Percentiles rank a stretch among this genome's conserved stretches.
phyloP scores from a whole-genome alignment of 768 basidiomycete species.

The Lactarius evosmus region DNA sequence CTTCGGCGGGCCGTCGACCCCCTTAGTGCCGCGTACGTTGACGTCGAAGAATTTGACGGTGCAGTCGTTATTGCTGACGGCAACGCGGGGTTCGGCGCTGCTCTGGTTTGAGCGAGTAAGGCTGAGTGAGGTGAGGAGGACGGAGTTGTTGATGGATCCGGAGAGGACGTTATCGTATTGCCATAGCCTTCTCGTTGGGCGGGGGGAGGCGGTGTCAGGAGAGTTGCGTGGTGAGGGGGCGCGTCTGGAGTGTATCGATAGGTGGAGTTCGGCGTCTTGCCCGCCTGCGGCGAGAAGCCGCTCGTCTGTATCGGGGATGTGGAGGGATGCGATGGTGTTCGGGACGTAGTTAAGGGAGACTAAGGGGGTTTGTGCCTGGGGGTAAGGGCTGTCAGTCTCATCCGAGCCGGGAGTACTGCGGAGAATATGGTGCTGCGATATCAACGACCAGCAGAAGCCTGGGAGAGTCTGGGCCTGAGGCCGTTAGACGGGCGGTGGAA shows the following conservation, averaged over 20 bases:
- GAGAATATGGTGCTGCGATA: conserved; percentile 1
- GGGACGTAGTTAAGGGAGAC: conserved; percentile 56
- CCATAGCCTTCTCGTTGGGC: conserved; percentile 41
- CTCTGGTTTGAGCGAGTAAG: conserved; percentile 58
- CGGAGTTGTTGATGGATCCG: conserved; percentile 82
- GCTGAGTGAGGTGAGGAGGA: conserved; percentile 60
- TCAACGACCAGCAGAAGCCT: not conserved
- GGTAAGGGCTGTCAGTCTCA: not conserved
- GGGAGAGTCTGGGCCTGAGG: not conserved
- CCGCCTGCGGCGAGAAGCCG: conserved; percentile 75
- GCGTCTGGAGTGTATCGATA: conserved; percentile 46
- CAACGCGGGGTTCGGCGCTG: conserved; percentile 69
- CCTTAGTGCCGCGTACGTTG: conserved; percentile 44
- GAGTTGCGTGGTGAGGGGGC: conserved; percentile 19
- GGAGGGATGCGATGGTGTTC: conserved; percentile 60
- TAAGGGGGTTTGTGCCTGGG: conserved; percentile 42
- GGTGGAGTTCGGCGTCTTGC: conserved; percentile 66
- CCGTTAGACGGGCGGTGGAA: not conserved
- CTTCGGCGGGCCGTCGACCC: conserved; percentile 38
- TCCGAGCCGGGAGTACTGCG: conserved; percentile 8
- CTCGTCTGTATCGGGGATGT: conserved; percentile 47
- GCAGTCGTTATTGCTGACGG: conserved; percentile 84
- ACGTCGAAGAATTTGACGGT: conserved; percentile 80
- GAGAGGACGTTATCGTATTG: conserved; percentile 50
- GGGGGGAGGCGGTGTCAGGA: conserved; percentile 8